phyloP scores from a whole-genome alignment of 2,329 filamentous ascomycete genomes.

The Neodidymelliopsis sp. region DNA sequence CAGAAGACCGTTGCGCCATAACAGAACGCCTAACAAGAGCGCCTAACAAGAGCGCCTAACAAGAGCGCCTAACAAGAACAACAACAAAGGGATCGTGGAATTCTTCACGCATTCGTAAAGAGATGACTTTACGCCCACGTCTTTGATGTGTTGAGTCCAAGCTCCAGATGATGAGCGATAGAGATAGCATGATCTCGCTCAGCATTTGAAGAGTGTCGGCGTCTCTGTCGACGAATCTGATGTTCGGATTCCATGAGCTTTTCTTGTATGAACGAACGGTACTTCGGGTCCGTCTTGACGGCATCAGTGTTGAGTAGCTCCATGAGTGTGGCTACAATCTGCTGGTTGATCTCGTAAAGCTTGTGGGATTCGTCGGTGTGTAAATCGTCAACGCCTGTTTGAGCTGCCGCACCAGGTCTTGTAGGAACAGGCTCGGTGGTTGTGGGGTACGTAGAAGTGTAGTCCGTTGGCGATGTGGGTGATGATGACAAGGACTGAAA shows the following conservation, averaged over 20 bases:
- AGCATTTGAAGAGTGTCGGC: constrained; percentile 47
- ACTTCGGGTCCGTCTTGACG: constrained; percentile 55
- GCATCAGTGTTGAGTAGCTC: constrained; percentile 62
- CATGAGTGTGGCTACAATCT: constrained; percentile 63
- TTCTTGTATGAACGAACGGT: constrained; percentile 59
- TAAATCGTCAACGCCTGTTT: constrained; percentile 41
- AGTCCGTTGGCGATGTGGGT: constrained; percentile 34
- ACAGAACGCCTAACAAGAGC: neutral
- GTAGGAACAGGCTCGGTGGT: constrained; percentile 36
- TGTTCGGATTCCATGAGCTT: constrained; percentile 62
- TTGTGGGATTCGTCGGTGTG: constrained; percentile 53
- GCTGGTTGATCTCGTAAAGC: constrained; percentile 59
- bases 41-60: constrained; percentile 10
- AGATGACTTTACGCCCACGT: constrained; percentile 32
- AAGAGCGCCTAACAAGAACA: neutral
- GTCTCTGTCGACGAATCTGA: constrained; percentile 55
- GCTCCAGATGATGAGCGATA: constrained; percentile 46
- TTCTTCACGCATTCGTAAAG: neutral
- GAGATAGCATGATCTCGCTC: constrained; percentile 46
- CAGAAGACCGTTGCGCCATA: constrained; percentile 33
- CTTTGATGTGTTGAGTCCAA: constrained; percentile 37
- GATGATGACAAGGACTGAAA: constrained; percentile 46
- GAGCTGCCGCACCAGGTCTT: constrained; percentile 20
- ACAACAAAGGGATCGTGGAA: neutral
- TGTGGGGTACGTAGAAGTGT: constrained; percentile 32